Percentiles rank a stretch among this genome's conserved stretches.
Conservation (phyloP, 108 stramenopile genomes). For the Hondaea fermentalgiana region DNA sequence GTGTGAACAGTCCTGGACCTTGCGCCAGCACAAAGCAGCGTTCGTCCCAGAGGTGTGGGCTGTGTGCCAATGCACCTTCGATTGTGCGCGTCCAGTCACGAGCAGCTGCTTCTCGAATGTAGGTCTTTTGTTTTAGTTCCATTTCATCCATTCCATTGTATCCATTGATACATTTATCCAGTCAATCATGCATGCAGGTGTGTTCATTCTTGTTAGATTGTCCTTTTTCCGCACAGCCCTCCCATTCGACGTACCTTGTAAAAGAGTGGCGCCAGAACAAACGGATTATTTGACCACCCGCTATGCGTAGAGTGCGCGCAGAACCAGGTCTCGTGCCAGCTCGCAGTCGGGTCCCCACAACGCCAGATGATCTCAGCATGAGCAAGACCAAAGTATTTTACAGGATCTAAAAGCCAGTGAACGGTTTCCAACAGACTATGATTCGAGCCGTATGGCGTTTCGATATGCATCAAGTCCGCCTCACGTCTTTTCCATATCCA, state of each 20-base stretch:
- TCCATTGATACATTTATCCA: no score
- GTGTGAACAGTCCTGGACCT: not conserved
- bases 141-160: no score
- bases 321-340: not conserved
- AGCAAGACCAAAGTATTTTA: not conserved
- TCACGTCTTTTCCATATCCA: not conserved
- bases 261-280: not conserved
- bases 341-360: not conserved
- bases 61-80: not conserved
- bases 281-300: not conserved
- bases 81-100: not conserved
- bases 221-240: no score
- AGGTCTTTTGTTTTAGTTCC: no score
- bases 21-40: not conserved
- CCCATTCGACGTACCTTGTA: not conserved
- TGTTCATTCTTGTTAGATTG: no score
- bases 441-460: not conserved
- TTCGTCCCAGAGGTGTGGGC: not conserved
- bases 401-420: not conserved
- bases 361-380: no score
- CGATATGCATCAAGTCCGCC: not conserved
- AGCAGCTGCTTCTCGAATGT: not conserved
- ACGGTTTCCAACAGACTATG: not conserved
- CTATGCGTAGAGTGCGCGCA: not conserved
- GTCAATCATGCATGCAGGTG: no score